Conservation (phyloP, 495 filamentous ascomycete species). For the Penicillium waksmanii region DNA sequence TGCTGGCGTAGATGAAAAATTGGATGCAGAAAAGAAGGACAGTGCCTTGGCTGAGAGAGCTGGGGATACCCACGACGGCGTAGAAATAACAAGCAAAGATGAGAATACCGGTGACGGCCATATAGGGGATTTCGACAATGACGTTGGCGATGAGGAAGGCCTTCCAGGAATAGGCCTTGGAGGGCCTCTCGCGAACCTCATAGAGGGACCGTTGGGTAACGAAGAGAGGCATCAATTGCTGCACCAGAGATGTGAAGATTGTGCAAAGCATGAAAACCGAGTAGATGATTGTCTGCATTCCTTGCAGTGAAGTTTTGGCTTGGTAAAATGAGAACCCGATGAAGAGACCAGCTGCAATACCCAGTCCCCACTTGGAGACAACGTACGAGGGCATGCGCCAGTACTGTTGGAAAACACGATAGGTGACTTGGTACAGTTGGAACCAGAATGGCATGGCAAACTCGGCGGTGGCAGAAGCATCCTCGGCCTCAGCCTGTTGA, state of each 20-base stretch:
- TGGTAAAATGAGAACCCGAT: conserved; percentile 62
- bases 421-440: conserved; percentile 52
- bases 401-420: conserved; percentile 52
- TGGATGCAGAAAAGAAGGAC: conserved; percentile 56
- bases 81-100: conserved; percentile 56
- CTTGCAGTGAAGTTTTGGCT: conserved; percentile 47
- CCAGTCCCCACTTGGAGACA: conserved; percentile 34
- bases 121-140: conserved; percentile 51
- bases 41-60: conserved; percentile 49
- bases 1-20: conserved; percentile 51
- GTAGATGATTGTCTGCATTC: conserved; percentile 58
- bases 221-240: conserved; percentile 70
- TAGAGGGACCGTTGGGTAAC: conserved; percentile 65
- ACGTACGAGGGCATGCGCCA: conserved; percentile 59
- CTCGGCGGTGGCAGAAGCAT: conserved; percentile 28
- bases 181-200: conserved; percentile 67
- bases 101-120: conserved; percentile 16
- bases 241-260: conserved; percentile 54
- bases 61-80: conserved; percentile 42
- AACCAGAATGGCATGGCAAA: conserved; percentile 53
- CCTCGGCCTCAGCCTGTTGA: conserved; percentile 36
- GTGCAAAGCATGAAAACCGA: conserved; percentile 65
- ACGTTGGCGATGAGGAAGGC: conserved; percentile 68
- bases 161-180: conserved; percentile 72
- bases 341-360: conserved; percentile 57